Percentiles rank a stretch among this genome's conserved stretches.
Evolutionary conservation across 2,329 filamentous ascomycete genomes (phyloP).

Genomic region (Hymenoscyphus infarciens): DNA sequence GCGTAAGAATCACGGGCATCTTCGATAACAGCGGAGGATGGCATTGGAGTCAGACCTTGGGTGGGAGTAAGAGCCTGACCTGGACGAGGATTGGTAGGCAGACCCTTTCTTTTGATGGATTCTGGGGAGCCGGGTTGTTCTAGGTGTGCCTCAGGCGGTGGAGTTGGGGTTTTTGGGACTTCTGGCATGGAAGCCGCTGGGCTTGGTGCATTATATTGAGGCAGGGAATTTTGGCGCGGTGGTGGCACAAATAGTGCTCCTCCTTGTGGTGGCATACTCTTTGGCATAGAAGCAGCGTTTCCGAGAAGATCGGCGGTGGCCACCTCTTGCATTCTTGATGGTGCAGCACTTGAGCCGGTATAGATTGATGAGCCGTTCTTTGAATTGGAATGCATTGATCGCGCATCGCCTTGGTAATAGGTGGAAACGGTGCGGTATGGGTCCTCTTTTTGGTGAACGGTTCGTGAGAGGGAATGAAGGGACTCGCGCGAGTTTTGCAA

Average conservation of each 20-base stretch:
- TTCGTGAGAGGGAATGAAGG: slow-evolving; percentile 77
- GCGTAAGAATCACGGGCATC: slow-evolving; percentile 20
- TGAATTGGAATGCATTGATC: slow-evolving; percentile 51
- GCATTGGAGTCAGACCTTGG: slow-evolving; percentile 16
- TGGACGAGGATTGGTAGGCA: slow-evolving; percentile 22
- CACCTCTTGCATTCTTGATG: slow-evolving; percentile 27
- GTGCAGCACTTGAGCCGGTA: slow-evolving; percentile 39
- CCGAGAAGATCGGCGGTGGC: slow-evolving; percentile 26
- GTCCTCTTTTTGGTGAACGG: slow-evolving; percentile 71
- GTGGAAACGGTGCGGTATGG: slow-evolving; percentile 68
- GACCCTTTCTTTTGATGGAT: slow-evolving; percentile 21
- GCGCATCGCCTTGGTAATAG: slow-evolving; percentile 55
- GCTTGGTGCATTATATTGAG: slow-evolving; percentile 40
- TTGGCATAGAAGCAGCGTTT: slow-evolving; percentile 21
- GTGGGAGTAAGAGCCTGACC: slow-evolving; percentile 16
- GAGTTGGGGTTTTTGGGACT: slow-evolving; percentile 29
- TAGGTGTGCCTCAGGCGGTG: slow-evolving; percentile 16
- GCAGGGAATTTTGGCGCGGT: slow-evolving; percentile 45
- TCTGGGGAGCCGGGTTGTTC: slow-evolving; percentile 15
- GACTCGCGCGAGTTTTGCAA: slow-evolving; percentile 79
- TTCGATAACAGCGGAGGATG: slow-evolving; percentile 6
- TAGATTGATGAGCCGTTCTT: slow-evolving; percentile 46
- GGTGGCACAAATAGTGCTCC: slow-evolving; percentile 31
- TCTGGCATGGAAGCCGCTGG: slow-evolving; percentile 34
- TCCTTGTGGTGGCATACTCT: slow-evolving; percentile 26